Evolutionary conservation across 805 yeast genomes (phyloP), one percentile per base, ranked within the genome.

Genomic region (Myxozyma geophila): DNA sequence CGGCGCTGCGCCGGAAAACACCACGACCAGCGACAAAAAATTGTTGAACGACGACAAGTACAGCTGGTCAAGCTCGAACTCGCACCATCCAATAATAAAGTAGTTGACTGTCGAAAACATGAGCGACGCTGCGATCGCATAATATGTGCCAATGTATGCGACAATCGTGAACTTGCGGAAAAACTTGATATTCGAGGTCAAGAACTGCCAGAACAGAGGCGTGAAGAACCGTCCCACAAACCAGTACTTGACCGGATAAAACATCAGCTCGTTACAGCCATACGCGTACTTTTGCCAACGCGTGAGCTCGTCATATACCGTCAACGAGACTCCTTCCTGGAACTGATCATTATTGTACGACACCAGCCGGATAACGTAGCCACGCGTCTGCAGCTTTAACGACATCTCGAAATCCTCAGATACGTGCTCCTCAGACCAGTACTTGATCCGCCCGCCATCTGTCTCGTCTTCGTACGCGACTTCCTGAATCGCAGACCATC

Each of bases 381-480:
- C 67, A 5, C 50, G 13, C 7, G 59, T 57, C 41, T 61, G 67
- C 46, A 64, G 36, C 54, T 60, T 60, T 36, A 64, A 59, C 17
- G 67, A 60, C 59, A 64, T 49, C 37, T 64, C 67, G 40, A 64
- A 64, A 41, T 64, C 67, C 43, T 64, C 67, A 19, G 67, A 64
- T 23, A 64, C 67, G 33, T 64, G 67, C 46, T 21, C 21, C 47
- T 64, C 67, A 15, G 62, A 60, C 67, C 65, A 64, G 43, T 60
- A 64, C 59, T 64, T 64, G 37, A 55, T 44, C 12, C 62, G 47
- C 10, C 63, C 63, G 10, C 57, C 53, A 36, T 63, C 66, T 10
- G 54, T 59, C 13, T 60, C 62, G 36, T 57, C 62, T 39, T 36
- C 21, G 23, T 60, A 60, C 46, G 67, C 64, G 43, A 58, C 43